Evolutionary conservation across 1,284 basidiomycete genomes (phyloP), one percentile per base, ranked within the genome.

Genomic region (Schizopora paradoxa): DNA sequence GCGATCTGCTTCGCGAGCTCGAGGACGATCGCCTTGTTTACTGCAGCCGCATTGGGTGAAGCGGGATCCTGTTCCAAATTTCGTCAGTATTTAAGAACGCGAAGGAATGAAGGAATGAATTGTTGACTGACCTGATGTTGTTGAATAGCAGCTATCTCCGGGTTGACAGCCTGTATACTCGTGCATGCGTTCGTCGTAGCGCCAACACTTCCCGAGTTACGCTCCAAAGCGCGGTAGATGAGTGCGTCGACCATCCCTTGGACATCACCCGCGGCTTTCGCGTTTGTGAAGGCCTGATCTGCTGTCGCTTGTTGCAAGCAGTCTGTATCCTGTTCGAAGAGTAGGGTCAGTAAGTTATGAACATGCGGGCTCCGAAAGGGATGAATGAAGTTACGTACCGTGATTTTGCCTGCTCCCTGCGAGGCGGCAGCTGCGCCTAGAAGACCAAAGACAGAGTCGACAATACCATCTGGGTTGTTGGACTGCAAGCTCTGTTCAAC

Each of bases 241-340:
- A 86, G 63, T 2, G 82, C 79, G 46, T 69, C 71, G 26, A 77
- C 73, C 69, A 73, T 71, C 22, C 77, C 78, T 27, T 71, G 64
- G 29, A 79, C 63, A 54, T 84, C 74, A 10, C 70, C 68, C 2
- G 69, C 73, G 3, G 74, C 74, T 62, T 84, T 85, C 31, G 82
- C 79, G 56, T 84, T 84, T 22, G 79, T 82, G 67, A 84, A 84
- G 0, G 81, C 81, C 56, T 76, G 77, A 57, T 82, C 80, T 36
- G 79, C 79, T 11, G 70, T 71, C 1, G 73, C 77, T 64, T 79
- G 76, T 58, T 84, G 82, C 27, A 84, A 68, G 61, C 82, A 86
- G 48, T 74, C 75, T 14, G 72, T 61, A 57, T 83, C 73, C 76
- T 79, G 47, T 31, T 13, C 19, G n/a, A 6, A 28, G 18, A 34